Conservation (phyloP, 1,284 basidiomycete genomes). For the Cutaneotrichosporon cyanovorans region DNA sequence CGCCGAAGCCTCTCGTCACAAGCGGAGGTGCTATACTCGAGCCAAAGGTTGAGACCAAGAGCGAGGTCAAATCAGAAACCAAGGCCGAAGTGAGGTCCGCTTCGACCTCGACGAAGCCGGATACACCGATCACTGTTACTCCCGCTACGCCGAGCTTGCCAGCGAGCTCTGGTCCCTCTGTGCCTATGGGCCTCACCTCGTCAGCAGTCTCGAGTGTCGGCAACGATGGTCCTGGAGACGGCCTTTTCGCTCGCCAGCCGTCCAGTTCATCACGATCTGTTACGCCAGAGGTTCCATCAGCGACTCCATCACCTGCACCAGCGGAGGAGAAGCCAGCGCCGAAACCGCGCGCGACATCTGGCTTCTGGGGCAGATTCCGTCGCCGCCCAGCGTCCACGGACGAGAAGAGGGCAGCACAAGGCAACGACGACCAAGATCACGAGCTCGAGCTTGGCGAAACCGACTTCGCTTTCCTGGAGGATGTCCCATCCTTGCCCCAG, state of each 20-base stretch:
- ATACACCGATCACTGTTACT: not conserved
- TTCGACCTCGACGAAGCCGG: not conserved
- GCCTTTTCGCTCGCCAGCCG: no score
- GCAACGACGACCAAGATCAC: constrained; percentile 9
- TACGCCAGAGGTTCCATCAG: constrained; percentile 1
- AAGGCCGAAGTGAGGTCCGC: no score
- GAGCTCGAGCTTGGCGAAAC: constrained; percentile 40
- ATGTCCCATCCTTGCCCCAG: constrained; percentile 38
- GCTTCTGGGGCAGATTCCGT: constrained; percentile 37
- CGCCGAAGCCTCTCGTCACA: constrained; percentile 34
- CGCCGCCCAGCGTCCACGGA: constrained; percentile 2
- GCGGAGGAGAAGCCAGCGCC: constrained; percentile 7
- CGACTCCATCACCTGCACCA: constrained; percentile 10
- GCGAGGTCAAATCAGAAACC: no score
- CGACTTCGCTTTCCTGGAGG: constrained; percentile 43
- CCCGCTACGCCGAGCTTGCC: not conserved
- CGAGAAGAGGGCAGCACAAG: not conserved
- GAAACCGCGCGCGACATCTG: constrained; percentile 37
- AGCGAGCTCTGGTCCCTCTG: not conserved
- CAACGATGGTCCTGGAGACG: no score
- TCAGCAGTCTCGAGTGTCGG: not conserved
- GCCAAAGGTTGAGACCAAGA: constrained; percentile 35
- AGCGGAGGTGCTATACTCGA: constrained; percentile 43
- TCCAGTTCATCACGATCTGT: not conserved
- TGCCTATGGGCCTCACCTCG: not conserved